Percentiles rank a stretch among this genome's conserved stretches.
These are phyloP conservation scores for Plasmodium ovale DNA, from an alignment of 169 alveolate species.

Conservation along the genomic window DNA sequence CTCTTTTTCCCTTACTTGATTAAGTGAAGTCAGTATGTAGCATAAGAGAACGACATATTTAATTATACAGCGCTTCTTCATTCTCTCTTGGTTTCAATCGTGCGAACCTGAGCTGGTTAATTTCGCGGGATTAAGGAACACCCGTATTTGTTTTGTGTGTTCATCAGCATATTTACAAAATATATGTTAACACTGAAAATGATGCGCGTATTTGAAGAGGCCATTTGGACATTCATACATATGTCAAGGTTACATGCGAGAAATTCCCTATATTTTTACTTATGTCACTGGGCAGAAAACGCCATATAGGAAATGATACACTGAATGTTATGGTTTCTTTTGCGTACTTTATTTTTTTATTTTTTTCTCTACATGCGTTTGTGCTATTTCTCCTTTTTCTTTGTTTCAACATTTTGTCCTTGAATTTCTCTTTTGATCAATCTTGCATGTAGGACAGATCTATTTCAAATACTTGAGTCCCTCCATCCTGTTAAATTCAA, in stretches of 20 bases:
- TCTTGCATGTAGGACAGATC: slow-evolving; percentile 13
- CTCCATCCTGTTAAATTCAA: too few relatives aligned
- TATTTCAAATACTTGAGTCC: neutral
- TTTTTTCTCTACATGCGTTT: too few relatives aligned
- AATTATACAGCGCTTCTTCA: slow-evolving; percentile 14
- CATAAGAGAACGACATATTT: slow-evolving; percentile 8
- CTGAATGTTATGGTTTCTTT: too few relatives aligned
- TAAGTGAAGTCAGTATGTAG: neutral
- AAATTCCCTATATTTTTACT: too few relatives aligned
- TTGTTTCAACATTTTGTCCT: neutral
- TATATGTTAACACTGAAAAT: too few relatives aligned
- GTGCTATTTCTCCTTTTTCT: neutral
- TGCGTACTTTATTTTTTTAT: too few relatives aligned
- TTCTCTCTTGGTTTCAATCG: slow-evolving; percentile 13
- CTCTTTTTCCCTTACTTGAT: slow-evolving; percentile 1
- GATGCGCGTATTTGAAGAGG: too few relatives aligned
- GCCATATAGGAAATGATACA: too few relatives aligned
- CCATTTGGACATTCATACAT: too few relatives aligned
- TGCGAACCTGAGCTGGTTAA: neutral
- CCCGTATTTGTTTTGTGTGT: neutral
- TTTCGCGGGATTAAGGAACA: neutral
- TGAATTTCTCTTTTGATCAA: neutral
- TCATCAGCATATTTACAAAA: neutral
- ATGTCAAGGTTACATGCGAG: too few relatives aligned
- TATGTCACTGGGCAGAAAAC: too few relatives aligned